Percentiles rank a stretch among this genome's conserved stretches.
Conservation (phyloP, 1,139 yeast genomes). For the Hansenula sp. region DNA sequence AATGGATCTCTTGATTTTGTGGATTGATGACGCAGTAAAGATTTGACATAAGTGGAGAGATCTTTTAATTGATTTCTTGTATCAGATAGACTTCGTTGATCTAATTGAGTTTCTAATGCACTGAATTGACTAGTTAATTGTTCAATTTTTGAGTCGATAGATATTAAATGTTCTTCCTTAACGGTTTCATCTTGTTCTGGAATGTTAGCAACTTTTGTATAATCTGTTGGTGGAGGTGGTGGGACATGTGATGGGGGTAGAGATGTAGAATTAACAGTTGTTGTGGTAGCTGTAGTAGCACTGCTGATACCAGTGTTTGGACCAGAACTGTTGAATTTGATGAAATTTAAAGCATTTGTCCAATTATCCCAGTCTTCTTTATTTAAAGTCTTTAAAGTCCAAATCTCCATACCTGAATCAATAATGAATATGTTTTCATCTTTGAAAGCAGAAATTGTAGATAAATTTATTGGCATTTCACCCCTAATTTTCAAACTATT, state of each 20-base stretch:
- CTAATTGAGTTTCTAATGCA: not conserved
- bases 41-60: constrained; percentile 7
- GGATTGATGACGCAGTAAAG: constrained; percentile 3
- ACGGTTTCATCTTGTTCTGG: not conserved
- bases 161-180: not conserved
- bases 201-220: too few species aligned
- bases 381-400: constrained; percentile 76
- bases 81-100: constrained; percentile 1
- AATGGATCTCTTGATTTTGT: not conserved
- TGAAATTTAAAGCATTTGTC: constrained; percentile 61
- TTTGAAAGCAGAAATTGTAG: constrained; percentile 77
- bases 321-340: constrained; percentile 11
- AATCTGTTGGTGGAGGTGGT: not conserved
- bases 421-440: constrained; percentile 66
- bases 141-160: constrained; percentile 9
- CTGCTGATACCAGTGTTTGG: constrained; percentile 3
- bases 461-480: constrained; percentile 80
- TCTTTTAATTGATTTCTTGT: constrained; percentile 5
- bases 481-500: constrained; percentile 74
- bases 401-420: constrained; percentile 94
- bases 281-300: not conserved
- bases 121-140: constrained; percentile 1
- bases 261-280: not conserved
- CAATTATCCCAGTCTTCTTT: constrained; percentile 69
- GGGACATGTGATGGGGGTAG: not conserved